These are phyloP conservation scores for Drechslerella dactyloides DNA, from an alignment of 2,329 filamentous ascomycete genomes.

Conservation along the genomic window DNA sequence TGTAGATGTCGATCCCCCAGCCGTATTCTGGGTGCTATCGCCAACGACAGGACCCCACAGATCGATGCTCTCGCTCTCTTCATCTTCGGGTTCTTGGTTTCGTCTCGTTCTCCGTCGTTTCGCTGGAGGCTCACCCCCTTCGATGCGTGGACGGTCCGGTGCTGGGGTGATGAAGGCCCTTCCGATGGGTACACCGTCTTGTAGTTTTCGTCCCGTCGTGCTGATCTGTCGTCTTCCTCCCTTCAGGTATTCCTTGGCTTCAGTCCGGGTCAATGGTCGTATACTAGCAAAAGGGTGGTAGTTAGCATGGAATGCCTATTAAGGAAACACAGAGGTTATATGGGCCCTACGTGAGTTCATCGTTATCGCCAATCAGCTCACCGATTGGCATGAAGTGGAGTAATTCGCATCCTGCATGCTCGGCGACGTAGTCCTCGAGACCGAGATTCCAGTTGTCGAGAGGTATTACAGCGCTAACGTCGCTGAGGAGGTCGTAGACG, in stretches of 20 bases:
- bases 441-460: slow-evolving; percentile 52
- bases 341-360: slow-evolving; percentile 53
- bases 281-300: slow-evolving; percentile 45
- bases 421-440: slow-evolving; percentile 54
- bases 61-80: slow-evolving; percentile 6
- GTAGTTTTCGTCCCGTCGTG: slow-evolving; percentile 52
- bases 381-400: slow-evolving; percentile 54
- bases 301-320: not conserved
- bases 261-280: slow-evolving; percentile 52
- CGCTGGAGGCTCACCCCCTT: slow-evolving; percentile 24
- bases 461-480: slow-evolving; percentile 52
- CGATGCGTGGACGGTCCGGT: slow-evolving; percentile 51
- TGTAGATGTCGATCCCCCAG: slow-evolving; percentile 9
- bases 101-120: slow-evolving; percentile 29
- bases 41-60: slow-evolving; percentile 17
- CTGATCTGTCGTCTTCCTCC: slow-evolving; percentile 54
- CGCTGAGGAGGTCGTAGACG: slow-evolving; percentile 52
- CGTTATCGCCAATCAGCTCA: slow-evolving; percentile 52
- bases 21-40: not conserved
- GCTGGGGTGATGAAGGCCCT: slow-evolving; percentile 51
- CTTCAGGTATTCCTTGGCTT: slow-evolving; percentile 51
- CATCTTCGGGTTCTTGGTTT: slow-evolving; percentile 9
- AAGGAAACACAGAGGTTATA: not conserved
- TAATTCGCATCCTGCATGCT: slow-evolving; percentile 53
- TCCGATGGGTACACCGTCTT: slow-evolving; percentile 54